Base-by-base conservation (phyloP, 345 rosid species). In the Bruguiera gymnorhiza region DNA sequence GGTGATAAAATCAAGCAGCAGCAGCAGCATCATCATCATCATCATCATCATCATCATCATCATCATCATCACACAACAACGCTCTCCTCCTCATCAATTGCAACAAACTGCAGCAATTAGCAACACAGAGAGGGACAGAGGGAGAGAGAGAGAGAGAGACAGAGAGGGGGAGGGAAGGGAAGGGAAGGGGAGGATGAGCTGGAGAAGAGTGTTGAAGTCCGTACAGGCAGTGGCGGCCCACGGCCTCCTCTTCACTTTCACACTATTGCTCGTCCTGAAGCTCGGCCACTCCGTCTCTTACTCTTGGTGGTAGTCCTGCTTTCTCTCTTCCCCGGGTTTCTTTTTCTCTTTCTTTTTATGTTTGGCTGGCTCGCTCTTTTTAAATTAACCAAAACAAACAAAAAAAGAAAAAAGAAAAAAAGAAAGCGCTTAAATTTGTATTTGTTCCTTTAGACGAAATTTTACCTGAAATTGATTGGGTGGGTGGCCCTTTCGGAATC, bases 171-270 rank as follows among this genome's bases (percentile, higher is more conserved):
- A 3, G 6, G 46, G 10, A 16, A 39, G 46, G 6, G 46, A 30
- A 66, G n/a, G 68, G 70, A 84, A 26, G 81, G n/a, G 70, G 72
- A 86, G 30, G 82, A 89, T 89, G 96, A 84, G 83, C 80, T 85
- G 96, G 91, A 75, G 91, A 68, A 88, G 98, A 83, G 89, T 88
- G 69, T 84, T 91, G 78, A 89, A 88, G 88, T 91, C 97, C 52
- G 83, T 76, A 29, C 98, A 88, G 90, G 88, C 97, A 58, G 78
- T 89, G 79, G 86, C 81, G 6, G 96, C 98, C 62, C 95, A 94
- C 62, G 31, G 63, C 83, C 90, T 88, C 21, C 93, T 94, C 68
- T 82, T 88, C 62, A 66, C 65, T 68, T 89, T 91, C 86, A 88
- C 97, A 59, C 80, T 91, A 15, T 72, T 87, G 71, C 92, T 94